A percentile compares a stretch with the other conserved stretches of the same genome.
Evolutionary conservation across 1,139 yeast species (phyloP).

Genomic region (Nakaseomyces delphensis): DNA sequence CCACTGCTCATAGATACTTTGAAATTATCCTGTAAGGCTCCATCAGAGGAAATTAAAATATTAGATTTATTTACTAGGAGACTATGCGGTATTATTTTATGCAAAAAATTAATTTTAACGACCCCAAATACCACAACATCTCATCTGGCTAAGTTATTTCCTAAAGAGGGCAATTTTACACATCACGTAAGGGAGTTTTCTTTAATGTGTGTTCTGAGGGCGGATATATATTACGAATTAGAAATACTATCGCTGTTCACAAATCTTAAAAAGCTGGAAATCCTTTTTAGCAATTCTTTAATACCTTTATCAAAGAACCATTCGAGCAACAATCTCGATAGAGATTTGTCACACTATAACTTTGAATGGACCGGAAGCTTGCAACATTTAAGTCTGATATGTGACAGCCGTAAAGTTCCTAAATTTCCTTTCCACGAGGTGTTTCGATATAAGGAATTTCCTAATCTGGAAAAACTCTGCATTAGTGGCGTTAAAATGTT

Average conservation of each 20-base stretch:
- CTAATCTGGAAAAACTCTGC: conserved; percentile 14
- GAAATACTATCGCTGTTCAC: conserved; percentile 15
- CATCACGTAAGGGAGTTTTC: conserved; percentile 16
- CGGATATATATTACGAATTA: conserved; percentile 18
- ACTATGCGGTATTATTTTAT: conserved; percentile 10
- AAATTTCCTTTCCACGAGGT: conserved; percentile 17
- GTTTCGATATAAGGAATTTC: background rate
- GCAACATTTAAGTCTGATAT: conserved; percentile 18
- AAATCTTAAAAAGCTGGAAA: conserved; percentile 17
- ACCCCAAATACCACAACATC: conserved; percentile 20
- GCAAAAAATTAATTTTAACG: conserved; percentile 14
- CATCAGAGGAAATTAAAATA: conserved; percentile 22
- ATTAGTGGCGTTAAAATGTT: conserved; percentile 21
- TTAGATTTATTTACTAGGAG: conserved; percentile 12
- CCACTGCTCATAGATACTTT: background rate
- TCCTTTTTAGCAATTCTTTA: conserved; percentile 17
- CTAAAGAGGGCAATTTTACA: conserved; percentile 8
- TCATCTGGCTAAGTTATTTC: conserved; percentile 11
- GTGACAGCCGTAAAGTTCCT: conserved; percentile 19
- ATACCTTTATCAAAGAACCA: conserved; percentile 10
- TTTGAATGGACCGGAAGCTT: conserved; percentile 11
- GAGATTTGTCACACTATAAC: conserved; percentile 1
- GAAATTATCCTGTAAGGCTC: conserved; percentile 15
- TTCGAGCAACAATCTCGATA: conserved; percentile 3
- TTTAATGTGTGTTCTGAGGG: conserved; percentile 16